Percentiles rank a stretch among this genome's conserved stretches.
Evolutionary conservation across 1,284 basidiomycete genomes (phyloP).

Genomic region (Testicularia cyperi): DNA sequence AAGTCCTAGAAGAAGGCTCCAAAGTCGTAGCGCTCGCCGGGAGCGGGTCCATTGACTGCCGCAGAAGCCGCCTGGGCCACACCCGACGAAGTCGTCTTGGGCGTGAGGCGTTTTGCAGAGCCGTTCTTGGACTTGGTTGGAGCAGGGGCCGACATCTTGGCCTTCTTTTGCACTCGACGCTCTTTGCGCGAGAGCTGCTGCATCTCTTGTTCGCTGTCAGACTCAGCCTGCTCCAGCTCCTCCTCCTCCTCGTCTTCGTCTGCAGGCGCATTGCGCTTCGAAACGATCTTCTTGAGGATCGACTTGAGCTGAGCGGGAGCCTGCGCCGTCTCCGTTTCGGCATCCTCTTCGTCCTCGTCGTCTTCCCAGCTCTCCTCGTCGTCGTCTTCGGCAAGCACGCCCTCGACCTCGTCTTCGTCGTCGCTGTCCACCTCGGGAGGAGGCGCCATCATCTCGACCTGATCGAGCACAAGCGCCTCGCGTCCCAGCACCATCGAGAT

Average conservation of each 20-base stretch:
- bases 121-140: constrained; percentile 24
- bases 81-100: constrained; percentile 7
- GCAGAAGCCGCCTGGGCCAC: constrained; percentile 26
- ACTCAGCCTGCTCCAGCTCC: background rate
- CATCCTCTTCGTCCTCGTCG: constrained; percentile 30
- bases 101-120: constrained; percentile 3
- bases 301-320: constrained; percentile 25
- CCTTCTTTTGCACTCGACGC: constrained; percentile 29
- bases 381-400: constrained; percentile 28
- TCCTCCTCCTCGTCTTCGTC: constrained; percentile 9
- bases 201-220: constrained; percentile 6
- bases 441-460: constrained; percentile 33
- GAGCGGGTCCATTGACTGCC: constrained; percentile 31
- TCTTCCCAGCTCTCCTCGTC: constrained; percentile 22
- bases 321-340: constrained; percentile 7
- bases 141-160: constrained; percentile 20
- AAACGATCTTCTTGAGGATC: constrained; percentile 32
- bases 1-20: constrained; percentile 51
- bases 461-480: constrained; percentile 30
- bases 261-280: constrained; percentile 13
- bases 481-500: constrained; percentile 30
- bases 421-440: constrained; percentile 45
- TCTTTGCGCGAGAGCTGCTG: constrained; percentile 31
- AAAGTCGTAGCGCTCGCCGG: constrained; percentile 52
- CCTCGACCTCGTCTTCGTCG: constrained; percentile 39